A percentile compares a stretch with the other conserved stretches of the same genome.
Conservation (phyloP, 345 rosid genomes). For the Kandelia obovata region DNA sequence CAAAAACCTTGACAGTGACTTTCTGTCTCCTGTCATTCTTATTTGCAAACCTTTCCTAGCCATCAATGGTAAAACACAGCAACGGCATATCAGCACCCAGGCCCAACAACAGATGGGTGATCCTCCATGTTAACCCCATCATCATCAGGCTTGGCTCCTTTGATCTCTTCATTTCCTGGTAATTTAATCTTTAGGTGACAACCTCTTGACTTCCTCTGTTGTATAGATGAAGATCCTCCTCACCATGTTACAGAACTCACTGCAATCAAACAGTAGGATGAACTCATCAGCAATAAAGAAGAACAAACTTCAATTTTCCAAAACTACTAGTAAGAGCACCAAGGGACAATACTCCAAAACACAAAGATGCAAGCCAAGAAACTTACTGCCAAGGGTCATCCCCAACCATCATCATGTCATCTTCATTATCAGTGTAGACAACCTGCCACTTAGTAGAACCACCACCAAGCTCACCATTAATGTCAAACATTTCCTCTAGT, state of each 20-base stretch:
- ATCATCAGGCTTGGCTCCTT: conserved; percentile 32
- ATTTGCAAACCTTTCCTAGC: background rate
- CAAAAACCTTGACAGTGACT: conserved; percentile 5
- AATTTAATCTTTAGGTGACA: conserved; percentile 75
- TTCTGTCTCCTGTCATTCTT: conserved; percentile 5
- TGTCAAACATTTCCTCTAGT: conserved; percentile 92
- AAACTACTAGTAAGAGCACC: no score
- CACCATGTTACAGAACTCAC: conserved; percentile 97
- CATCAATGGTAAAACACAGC: background rate
- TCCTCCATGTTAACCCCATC: conserved; percentile 60
- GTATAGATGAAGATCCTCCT: conserved; percentile 87
- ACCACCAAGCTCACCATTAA: conserved; percentile 73
- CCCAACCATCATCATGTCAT: conserved; percentile 99
- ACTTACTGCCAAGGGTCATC: conserved; percentile 99
- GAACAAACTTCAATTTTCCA: background rate
- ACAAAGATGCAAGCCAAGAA: conserved; percentile 5
- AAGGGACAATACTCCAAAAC: background rate
- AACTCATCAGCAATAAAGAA: background rate
- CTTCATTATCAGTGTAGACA: conserved; percentile 93
- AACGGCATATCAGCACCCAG: conserved; percentile 47
- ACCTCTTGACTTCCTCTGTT: conserved; percentile 76
- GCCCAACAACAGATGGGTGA: conserved; percentile 55
- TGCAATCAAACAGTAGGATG: conserved; percentile 29
- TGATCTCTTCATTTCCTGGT: conserved; percentile 32
- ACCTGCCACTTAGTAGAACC: conserved; percentile 76